Base-by-base conservation (phyloP, 2,329 filamentous ascomycete species). In the Aspergillus sp. region DNA sequence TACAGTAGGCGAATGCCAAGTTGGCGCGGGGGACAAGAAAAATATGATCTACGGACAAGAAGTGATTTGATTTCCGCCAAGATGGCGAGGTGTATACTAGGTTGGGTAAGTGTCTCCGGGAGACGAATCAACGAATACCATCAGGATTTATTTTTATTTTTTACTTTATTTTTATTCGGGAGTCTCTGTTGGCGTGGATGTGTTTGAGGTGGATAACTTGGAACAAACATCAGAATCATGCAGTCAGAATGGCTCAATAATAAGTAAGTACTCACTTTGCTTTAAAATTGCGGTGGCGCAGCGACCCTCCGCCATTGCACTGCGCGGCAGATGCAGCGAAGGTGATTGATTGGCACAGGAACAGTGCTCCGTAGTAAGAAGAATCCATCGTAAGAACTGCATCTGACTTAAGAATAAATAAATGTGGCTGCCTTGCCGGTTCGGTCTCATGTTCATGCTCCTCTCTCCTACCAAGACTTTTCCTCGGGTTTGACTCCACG, bases 391-490 rank as follows among this genome's bases (percentile, higher is more conserved):
- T 19, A 43, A 19, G 41, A 19, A 45, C 17, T 10, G 41, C 32
- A 36, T 36, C 19, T 45, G 41, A 45, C 47, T 36, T 30, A 12
- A 30, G 28, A 30, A 30, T 30, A 50, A 50, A 50, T 30, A 50
- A 50, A 50, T 30, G 47, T 50, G 47, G 47, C 47, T 50, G 47
- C 47, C 47, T 50, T 50, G 47, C 41, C 47, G 25, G 25, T 25
- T 28, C 47, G 47, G 47, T 32, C 25, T 47, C 17, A 21, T 47
- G 25, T 8, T 28, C 25, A 28, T 28, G 25, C 25, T 8, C 12
- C 13, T 25, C 21, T 21, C 9, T 47, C 12, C 17, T 47, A 21
- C 43, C 21, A 21, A 47, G 17, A 23, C 39, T 10, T 19, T 43
- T 7, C 0, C 15, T 43, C 15, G 2, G n/a, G 17, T 8, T 7